Evolutionary conservation across 140 eudicot species (phyloP).

Genomic region (Anethum foeniculum): DNA sequence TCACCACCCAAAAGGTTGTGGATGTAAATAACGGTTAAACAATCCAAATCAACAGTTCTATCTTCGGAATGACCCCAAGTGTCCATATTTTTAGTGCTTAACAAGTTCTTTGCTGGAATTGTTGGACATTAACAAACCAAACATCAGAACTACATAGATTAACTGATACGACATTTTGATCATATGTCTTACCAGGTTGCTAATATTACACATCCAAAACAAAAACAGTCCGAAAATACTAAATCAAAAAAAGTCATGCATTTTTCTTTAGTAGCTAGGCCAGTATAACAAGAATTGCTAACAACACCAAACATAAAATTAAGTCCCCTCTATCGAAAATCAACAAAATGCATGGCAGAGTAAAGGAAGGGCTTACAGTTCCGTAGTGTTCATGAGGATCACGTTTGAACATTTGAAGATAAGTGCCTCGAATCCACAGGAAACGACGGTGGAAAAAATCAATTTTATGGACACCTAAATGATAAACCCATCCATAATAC

Average conservation of each 20-base stretch:
- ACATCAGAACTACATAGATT: background rate
- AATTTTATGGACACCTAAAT: constrained; percentile 70
- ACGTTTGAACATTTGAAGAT: constrained; percentile 78
- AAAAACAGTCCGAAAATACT: background rate
- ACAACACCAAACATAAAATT: background rate
- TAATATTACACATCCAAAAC: background rate
- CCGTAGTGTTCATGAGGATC: constrained; percentile 72
- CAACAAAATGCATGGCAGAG: background rate
- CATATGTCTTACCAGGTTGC: background rate
- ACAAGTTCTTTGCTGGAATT: background rate
- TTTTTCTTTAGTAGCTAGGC: background rate
- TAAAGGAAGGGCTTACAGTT: constrained; percentile 38
- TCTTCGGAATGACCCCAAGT: background rate
- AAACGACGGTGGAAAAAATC: constrained; percentile 79
- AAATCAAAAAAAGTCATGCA: background rate
- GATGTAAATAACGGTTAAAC: background rate
- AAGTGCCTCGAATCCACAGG: constrained; percentile 62
- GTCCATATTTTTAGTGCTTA: background rate
- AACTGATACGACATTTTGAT: background rate
- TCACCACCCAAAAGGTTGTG: background rate
- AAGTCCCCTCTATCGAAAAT: background rate
- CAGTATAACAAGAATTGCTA: background rate
- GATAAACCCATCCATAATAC: constrained; percentile 90
- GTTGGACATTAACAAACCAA: background rate
- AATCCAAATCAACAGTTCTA: background rate